Conservation (phyloP, 225 moss, liverwort and hornwort genomes). For the Pseudisothecium myosuroides region DNA sequence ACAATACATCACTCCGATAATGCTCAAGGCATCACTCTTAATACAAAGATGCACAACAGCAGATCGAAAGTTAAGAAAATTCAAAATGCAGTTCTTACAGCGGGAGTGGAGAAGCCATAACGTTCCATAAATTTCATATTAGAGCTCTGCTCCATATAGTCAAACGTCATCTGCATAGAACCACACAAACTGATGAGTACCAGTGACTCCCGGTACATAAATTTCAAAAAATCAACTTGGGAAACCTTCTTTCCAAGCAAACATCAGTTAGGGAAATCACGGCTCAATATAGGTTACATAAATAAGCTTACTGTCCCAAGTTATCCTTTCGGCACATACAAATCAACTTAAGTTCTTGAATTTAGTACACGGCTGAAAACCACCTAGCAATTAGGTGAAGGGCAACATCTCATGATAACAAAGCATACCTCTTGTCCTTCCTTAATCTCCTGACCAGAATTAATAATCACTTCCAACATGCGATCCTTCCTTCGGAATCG, state of each 20-base stretch:
- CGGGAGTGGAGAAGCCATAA: slow-evolving; percentile 73
- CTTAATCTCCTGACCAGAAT: slow-evolving; percentile 65
- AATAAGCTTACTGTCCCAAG: background rate
- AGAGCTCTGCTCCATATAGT: slow-evolving; percentile 36
- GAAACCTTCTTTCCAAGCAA: background rate
- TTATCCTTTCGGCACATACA: background rate
- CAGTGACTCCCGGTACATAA: background rate
- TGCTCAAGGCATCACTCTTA: background rate
- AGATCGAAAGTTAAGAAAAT: background rate
- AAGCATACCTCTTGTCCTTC: slow-evolving; percentile 75
- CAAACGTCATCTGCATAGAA: slow-evolving; percentile 72
- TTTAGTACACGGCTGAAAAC: background rate
- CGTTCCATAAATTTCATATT: slow-evolving; percentile 52
- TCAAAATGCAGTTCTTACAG: slow-evolving; percentile 24
- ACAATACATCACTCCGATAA: background rate
- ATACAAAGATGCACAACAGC: background rate
- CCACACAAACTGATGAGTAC: background rate
- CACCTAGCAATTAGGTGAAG: background rate
- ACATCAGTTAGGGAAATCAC: background rate
- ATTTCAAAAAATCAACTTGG: background rate
- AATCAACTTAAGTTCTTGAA: background rate
- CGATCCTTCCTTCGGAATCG: slow-evolving; percentile 81
- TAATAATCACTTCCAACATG: slow-evolving; percentile 86
- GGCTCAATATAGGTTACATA: background rate
- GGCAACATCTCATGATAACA: background rate